Conservation (phyloP, 495 filamentous ascomycete species). For the Tuber microsphaerosporum region DNA sequence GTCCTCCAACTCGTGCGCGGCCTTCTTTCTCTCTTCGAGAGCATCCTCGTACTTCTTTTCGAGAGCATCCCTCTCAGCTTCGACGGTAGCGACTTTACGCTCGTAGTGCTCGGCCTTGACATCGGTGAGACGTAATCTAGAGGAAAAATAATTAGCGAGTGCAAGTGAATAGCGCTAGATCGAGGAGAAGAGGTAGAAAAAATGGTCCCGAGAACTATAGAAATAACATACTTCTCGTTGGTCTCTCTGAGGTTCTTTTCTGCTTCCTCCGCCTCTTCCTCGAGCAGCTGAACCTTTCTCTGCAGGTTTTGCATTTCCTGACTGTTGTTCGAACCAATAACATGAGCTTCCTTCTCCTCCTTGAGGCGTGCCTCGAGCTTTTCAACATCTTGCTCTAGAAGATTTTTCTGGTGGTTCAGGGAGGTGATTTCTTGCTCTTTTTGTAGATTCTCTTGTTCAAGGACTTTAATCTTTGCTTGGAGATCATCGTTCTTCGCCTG, state of each 20-base stretch:
- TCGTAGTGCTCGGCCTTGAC: slow-evolving; percentile 99
- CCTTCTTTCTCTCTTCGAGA: slow-evolving; percentile 70
- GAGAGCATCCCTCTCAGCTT: slow-evolving; percentile 80
- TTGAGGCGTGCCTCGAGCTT: slow-evolving; percentile 71
- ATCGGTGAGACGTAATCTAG: slow-evolving; percentile 92
- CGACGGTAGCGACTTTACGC: slow-evolving; percentile 96
- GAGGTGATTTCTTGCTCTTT: slow-evolving; percentile 99
- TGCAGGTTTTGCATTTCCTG: slow-evolving; percentile 81
- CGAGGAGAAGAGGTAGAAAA: slow-evolving; percentile 1
- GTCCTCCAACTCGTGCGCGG: slow-evolving; percentile 86
- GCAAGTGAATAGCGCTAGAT: not conserved
- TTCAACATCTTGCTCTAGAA: slow-evolving; percentile 84
- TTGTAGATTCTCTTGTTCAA: slow-evolving; percentile 88
- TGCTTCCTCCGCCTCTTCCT: slow-evolving; percentile 93
- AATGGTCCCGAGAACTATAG: slow-evolving; percentile 18
- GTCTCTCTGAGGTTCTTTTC: slow-evolving; percentile 91
- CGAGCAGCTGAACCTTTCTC: slow-evolving; percentile 85
- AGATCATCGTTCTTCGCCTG: slow-evolving; percentile 75
- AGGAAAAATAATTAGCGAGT: slow-evolving; percentile 24
- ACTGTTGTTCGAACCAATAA: slow-evolving; percentile 64
- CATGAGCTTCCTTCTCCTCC: slow-evolving; percentile 70
- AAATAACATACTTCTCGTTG: slow-evolving; percentile 81
- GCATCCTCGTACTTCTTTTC: slow-evolving; percentile 96
- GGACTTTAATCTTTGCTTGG: slow-evolving; percentile 70
- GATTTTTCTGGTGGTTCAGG: slow-evolving; percentile 78